Evolutionary conservation across 257 asterid genomes (phyloP), one percentile per base, ranked within the genome.

Genomic region (Solanum megistacrolobum): DNA sequence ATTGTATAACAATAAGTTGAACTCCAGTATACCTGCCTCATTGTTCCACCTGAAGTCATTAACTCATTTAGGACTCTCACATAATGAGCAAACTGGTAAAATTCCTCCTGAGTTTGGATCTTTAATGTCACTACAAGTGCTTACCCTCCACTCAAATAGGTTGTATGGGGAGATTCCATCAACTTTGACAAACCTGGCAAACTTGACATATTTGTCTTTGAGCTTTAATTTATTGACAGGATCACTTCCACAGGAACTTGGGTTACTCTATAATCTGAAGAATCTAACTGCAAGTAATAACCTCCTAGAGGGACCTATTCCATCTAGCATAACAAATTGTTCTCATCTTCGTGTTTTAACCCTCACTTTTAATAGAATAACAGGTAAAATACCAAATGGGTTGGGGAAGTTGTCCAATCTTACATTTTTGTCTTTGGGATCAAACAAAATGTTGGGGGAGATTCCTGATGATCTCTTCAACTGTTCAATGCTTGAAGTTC

Each of bases 111-210:
- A 78, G 58, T 89, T 96, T 6, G 94, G 92, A 32, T 91, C 89
- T 23, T 81, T 94, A 91, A 88, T 79, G 87, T 94, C 99, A 25
- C 86, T 96, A 25, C 38, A 92, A 89, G 91, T 94, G 20, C 88
- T 96, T 25, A 96, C 98, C 52, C 97, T 96, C 83, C 99, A 96
- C 68, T 87, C 88, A 6, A 96, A 95, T 88, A 91, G 92, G 55
- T 92, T 96, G 87, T 91, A 92, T 3, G 98, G 98, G 23, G 94
- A 87, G 86, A 89, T 95, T 82, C 99, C 98, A 29, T 76, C 92
- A 39, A 90, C 91, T 23, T 88, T 96, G 84, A 94, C 98, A 12
- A 87, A 78, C 46, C 85, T 95, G 91, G 83, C 89, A 88, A 94
- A 94, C 92, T 89, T 96, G 38, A 71, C 96, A 13, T 94, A 94